Evolutionary conservation across 176 grass and related monocot species (phyloP).

Genomic region (Phragmites australis): DNA sequence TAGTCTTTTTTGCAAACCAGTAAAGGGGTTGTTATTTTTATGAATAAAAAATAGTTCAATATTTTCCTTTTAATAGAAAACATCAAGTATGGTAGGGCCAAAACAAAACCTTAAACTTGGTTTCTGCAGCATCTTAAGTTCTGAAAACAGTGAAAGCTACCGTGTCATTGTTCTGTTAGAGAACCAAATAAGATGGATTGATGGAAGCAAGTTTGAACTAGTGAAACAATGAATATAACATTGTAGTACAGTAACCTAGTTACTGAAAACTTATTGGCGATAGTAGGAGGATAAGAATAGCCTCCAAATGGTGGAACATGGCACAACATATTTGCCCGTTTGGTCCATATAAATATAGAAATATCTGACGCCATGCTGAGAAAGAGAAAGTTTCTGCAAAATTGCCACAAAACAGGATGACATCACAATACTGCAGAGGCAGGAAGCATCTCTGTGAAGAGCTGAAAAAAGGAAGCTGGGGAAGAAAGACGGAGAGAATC

Average conservation of each 20-base stretch:
- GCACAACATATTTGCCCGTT: not conserved
- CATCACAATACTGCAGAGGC: not conserved
- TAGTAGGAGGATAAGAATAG: not conserved
- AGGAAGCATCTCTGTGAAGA: slow-evolving; percentile 18
- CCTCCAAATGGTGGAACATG: not conserved
- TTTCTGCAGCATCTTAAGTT: not conserved
- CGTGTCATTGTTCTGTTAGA: no score
- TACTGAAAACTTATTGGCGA: not conserved
- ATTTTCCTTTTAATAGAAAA: no score
- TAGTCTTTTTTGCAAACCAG: slow-evolving; percentile 4
- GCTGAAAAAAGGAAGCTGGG: not conserved
- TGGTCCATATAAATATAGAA: not conserved
- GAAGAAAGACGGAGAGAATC: slow-evolving; percentile 18
- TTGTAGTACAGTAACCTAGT: not conserved
- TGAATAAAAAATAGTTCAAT: not conserved
- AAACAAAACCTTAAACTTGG: not conserved
- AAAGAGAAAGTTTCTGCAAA: not conserved
- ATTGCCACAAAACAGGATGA: not conserved
- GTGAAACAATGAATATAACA: not conserved
- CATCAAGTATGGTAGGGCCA: no score
- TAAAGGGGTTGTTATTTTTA: not conserved
- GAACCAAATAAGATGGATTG: not conserved
- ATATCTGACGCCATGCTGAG: not conserved
- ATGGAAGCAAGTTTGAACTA: not conserved
- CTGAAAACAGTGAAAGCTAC: no score